Base-by-base conservation (phyloP, 305 asterid species). In the Fraxinus velutina region DNA sequence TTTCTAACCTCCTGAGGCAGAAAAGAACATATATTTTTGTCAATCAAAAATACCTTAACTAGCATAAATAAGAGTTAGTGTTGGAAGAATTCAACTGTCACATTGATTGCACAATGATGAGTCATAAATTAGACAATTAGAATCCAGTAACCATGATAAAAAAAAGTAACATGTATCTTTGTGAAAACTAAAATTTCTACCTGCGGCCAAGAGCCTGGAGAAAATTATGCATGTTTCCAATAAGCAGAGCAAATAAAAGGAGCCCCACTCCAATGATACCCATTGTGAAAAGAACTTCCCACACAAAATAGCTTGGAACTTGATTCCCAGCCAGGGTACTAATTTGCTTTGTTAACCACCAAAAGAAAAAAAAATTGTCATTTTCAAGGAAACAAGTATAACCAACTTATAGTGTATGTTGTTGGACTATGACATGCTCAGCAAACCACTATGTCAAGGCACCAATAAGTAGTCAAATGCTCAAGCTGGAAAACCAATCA, bases 201-300 rank as follows among this genome's bases (percentile, higher is more conserved):
- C 90, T 90, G 82, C 92, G 90, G 42, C 89, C 94, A 82, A 89
- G 92, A 76, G 92, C 89, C 86, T 90, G 94, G 78, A 90, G 89
- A 84, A 90, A 90, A 88, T 90, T 90, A 83, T 90, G 94, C 94
- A 90, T 90, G 83, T 90, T 90, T 42, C 94, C 94, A 77, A 90
- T 89, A 34, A 90, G 88, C 80, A 90, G 81, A 81, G 94, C 91
- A 79, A 90, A 90, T 66, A 89, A 87, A 81, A 90, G 80, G 82
- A 90, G 92, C 52, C 94, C 94, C 44, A 89, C 74, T 82, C 90
- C 94, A 42, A 89, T 84, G 83, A 89, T 89, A 80, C 83, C 86
- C 94, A 90, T 88, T 7, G 94, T 89, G 91, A 90, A 90, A 55
- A 88, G 83, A 80, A 89, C 92, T 89, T 89, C 94, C 92, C 92